Percentiles rank a stretch among this genome's conserved stretches.
Evolutionary conservation across 1,139 yeast genomes (phyloP).

Genomic region (Groenewaldozyma sp.): DNA sequence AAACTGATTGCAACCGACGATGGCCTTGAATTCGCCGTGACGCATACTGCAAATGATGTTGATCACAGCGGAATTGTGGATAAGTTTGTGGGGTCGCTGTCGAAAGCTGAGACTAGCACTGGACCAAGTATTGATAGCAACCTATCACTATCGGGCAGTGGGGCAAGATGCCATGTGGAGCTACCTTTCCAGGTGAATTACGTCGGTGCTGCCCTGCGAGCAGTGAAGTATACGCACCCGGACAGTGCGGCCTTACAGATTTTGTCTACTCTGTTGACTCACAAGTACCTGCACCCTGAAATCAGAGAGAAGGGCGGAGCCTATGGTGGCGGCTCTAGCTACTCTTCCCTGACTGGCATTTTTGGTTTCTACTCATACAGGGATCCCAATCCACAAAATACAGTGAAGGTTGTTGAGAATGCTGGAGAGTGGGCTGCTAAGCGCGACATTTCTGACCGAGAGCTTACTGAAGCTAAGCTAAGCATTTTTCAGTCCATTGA

Average conservation of each 20-base stretch:
- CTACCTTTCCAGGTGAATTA: slow-evolving; percentile 89
- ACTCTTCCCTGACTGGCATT: slow-evolving; percentile 73
- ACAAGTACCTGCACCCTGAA: slow-evolving; percentile 77
- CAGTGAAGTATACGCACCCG: slow-evolving; percentile 55
- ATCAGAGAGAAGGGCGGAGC: slow-evolving; percentile 97
- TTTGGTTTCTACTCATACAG: slow-evolving; percentile 83
- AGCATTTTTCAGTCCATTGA: slow-evolving; percentile 86
- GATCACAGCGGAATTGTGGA: slow-evolving; percentile 10
- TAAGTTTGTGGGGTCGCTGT: slow-evolving; percentile 11
- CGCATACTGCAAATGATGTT: slow-evolving; percentile 17
- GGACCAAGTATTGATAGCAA: slow-evolving; percentile 5
- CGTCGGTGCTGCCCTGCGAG: slow-evolving; percentile 59
- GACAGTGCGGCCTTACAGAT: slow-evolving; percentile 87
- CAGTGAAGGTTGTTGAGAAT: slow-evolving; percentile 52
- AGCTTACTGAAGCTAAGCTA: slow-evolving; percentile 81
- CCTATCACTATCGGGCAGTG: slow-evolving; percentile 7
- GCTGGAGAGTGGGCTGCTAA: slow-evolving; percentile 49
- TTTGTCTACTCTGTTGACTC: slow-evolving; percentile 69
- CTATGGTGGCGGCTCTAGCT: slow-evolving; percentile 89
- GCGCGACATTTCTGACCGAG: slow-evolving; percentile 43
- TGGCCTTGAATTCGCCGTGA: slow-evolving; percentile 19
- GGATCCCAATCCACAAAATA: slow-evolving; percentile 77
- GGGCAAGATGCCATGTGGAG: slow-evolving; percentile 41
- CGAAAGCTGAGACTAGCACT: not conserved
- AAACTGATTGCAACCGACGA: slow-evolving; percentile 19